Conservation (phyloP, 164 flowering plant species). For the Houttuynia cordata region DNA sequence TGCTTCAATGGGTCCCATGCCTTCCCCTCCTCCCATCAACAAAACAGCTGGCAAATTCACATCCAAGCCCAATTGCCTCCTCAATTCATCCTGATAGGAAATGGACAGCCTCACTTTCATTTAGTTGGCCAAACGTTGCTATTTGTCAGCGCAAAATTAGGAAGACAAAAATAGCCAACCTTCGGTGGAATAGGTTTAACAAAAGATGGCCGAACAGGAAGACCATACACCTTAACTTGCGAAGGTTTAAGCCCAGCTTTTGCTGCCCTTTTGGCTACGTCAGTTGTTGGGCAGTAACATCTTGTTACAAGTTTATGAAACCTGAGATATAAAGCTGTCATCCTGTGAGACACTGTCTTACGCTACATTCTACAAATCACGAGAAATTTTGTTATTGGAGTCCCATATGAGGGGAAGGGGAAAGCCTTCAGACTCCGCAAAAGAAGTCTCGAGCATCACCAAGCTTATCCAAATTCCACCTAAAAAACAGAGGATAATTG, state of each 20-base stretch:
- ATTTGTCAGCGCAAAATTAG: background rate
- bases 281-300: slow-evolving; percentile 87
- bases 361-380: background rate
- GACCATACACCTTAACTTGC: slow-evolving; percentile 88
- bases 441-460: background rate
- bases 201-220: slow-evolving; percentile 95
- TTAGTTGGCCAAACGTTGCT: background rate
- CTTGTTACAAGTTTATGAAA: slow-evolving; percentile 97
- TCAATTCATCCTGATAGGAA: slow-evolving; percentile 41
- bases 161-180: slow-evolving; percentile 27
- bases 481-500: background rate
- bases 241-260: slow-evolving; percentile 85
- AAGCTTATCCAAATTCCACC: background rate
- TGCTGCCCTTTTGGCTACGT: slow-evolving; percentile 72
- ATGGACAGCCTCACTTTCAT: background rate
- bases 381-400: background rate
- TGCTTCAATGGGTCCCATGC: slow-evolving; percentile 98
- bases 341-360: background rate
- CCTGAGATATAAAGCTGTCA: slow-evolving; percentile 30
- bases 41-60: slow-evolving; percentile 87
- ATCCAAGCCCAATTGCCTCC: slow-evolving; percentile 86
- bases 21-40: slow-evolving; percentile 99
- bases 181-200: slow-evolving; percentile 80
- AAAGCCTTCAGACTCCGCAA: too few species aligned
- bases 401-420: too few species aligned